Evolutionary conservation across 1,284 basidiomycete genomes (phyloP).

Genomic region (Ceratobasidium sp.): DNA sequence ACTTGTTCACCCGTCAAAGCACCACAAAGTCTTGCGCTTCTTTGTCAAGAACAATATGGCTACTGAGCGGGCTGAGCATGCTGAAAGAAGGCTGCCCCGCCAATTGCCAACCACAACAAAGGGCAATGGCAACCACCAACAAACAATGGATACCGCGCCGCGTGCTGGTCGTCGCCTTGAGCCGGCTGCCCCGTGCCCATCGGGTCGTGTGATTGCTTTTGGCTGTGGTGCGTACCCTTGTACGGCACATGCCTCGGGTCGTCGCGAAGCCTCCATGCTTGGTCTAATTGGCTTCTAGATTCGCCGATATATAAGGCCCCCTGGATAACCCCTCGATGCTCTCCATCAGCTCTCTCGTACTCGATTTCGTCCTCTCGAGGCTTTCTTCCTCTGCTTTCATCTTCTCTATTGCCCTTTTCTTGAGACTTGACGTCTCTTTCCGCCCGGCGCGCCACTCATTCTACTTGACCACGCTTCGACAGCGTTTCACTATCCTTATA

Average conservation of each 20-base stretch:
- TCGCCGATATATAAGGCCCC: constrained; percentile 21
- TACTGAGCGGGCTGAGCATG: background rate
- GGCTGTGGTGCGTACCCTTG: constrained; percentile 3
- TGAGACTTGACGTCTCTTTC: constrained; percentile 38
- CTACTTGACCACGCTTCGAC: constrained; percentile 23
- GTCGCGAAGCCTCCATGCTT: background rate
- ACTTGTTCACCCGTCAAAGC: background rate
- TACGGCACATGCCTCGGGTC: background rate
- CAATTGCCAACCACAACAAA: constrained; percentile 16
- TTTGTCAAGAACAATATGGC: background rate
- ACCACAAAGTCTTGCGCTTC: background rate
- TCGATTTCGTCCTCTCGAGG: background rate
- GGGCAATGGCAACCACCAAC: constrained; percentile 15
- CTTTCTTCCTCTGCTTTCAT: background rate
- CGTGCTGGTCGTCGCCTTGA: constrained; percentile 13
- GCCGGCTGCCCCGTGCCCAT: background rate
- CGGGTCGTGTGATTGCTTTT: background rate
- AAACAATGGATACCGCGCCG: constrained; percentile 19
- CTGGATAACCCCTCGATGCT: background rate
- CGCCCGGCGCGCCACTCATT: constrained; percentile 37
- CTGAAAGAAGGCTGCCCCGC: background rate
- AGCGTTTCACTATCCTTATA: constrained; percentile 31
- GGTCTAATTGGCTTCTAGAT: constrained; percentile 1
- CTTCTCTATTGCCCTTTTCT: background rate
- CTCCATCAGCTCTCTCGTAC: constrained; percentile 11